phyloP scores from a whole-genome alignment of 805 yeast genomes.

The Helenozyma baotianmanensis region DNA sequence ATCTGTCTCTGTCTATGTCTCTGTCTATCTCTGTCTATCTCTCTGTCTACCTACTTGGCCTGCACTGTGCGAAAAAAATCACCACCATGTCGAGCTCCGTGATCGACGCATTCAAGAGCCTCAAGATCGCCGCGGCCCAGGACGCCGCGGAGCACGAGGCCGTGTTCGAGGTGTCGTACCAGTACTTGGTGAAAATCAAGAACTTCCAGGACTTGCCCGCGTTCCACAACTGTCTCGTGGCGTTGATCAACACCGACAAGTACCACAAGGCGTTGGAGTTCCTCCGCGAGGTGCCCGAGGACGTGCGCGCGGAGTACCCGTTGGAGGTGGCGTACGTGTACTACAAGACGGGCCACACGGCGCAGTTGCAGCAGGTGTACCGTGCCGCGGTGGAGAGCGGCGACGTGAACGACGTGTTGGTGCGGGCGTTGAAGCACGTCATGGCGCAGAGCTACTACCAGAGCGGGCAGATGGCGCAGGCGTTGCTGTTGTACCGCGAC shows the following conservation, averaged over 20 bases:
- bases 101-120: conserved; percentile 37
- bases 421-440: conserved; percentile 42
- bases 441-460: conserved; percentile 53
- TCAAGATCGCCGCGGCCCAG: conserved; percentile 27
- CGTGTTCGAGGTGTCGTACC: conserved; percentile 36
- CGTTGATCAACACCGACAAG: conserved; percentile 57
- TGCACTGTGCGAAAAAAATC: background rate
- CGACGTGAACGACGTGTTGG: conserved; percentile 15
- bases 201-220: conserved; percentile 32
- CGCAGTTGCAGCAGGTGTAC: conserved; percentile 16
- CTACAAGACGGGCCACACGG: conserved; percentile 51
- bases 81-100: conserved; percentile 34
- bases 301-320: conserved; percentile 30
- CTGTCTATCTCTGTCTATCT: too few species aligned
- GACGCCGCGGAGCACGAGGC: conserved; percentile 29
- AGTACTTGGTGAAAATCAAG: conserved; percentile 36
- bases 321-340: conserved; percentile 56
- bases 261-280: conserved; percentile 46
- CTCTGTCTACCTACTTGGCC: too few species aligned
- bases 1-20: too few species aligned
- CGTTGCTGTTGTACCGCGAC: conserved; percentile 44
- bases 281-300: conserved; percentile 36
- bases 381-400: conserved; percentile 1
- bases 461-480: conserved; percentile 37
- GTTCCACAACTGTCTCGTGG: conserved; percentile 44